These are phyloP conservation scores for Ichthyophthirius multifiliis DNA, from an alignment of 169 alveolate species.

Conservation along the genomic window DNA sequence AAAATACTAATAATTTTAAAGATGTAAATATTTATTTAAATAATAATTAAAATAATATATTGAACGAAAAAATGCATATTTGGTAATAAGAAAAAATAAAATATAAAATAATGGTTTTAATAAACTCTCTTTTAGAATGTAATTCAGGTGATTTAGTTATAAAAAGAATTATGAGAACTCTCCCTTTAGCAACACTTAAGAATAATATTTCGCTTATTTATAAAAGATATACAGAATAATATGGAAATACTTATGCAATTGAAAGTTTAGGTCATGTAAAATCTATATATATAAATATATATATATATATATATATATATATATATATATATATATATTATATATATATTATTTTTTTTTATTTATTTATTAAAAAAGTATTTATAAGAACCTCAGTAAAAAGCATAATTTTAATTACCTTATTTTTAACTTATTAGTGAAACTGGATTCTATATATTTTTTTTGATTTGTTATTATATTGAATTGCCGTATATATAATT, in stretches of 20 bases:
- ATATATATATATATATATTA: no score
- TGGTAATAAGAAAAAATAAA: constrained; percentile 26
- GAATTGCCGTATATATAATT: constrained; percentile 20
- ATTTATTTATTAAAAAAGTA: neutral
- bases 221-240: constrained; percentile 15
- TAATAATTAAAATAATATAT: no score
- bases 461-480: constrained; percentile 15
- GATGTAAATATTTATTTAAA: neutral
- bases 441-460: constrained; percentile 38
- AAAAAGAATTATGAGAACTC: constrained; percentile 39
- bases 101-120: constrained; percentile 30
- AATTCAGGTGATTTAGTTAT: constrained; percentile 17
- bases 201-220: constrained; percentile 18
- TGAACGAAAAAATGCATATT: neutral
- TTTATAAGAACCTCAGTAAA: neutral
- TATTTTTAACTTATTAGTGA: constrained; percentile 21
- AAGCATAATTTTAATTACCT: neutral
- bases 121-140: constrained; percentile 19
- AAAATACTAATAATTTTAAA: neutral
- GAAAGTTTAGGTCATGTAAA: constrained; percentile 31
- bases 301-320: no score
- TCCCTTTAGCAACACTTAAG: constrained; percentile 17
- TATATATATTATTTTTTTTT: neutral
- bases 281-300: neutral
- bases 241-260: constrained; percentile 6